phyloP scores from a whole-genome alignment of 371 early-diverging fungal genomes.

The Mucor velutinosus region DNA sequence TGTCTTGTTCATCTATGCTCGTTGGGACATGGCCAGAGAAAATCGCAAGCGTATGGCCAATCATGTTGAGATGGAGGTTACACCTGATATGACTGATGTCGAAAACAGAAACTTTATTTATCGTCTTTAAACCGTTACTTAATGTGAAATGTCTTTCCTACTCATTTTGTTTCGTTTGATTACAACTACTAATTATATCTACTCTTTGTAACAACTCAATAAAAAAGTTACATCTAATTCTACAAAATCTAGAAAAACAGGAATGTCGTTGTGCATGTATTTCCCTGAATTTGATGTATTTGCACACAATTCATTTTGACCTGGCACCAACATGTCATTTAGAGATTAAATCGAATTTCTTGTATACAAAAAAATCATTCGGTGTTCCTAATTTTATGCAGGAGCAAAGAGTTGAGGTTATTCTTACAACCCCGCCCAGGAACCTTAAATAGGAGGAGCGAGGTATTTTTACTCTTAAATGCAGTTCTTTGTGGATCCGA shows the following conservation, averaged over 20 bases:
- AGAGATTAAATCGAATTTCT: neutral
- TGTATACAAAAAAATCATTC: neutral
- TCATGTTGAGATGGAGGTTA: neutral
- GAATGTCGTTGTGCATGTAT: neutral
- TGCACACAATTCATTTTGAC: neutral
- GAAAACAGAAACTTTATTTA: conserved; percentile 28
- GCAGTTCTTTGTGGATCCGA: neutral
- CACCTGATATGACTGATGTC: conserved; percentile 25
- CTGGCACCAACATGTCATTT: neutral
- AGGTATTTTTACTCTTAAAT: neutral
- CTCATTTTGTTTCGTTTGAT: neutral
- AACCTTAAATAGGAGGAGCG: neutral
- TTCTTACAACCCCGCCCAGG: neutral
- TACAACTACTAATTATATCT: neutral
- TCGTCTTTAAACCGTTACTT: conserved; percentile 13
- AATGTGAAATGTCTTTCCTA: neutral
- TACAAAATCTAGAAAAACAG: neutral
- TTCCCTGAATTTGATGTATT: neutral
- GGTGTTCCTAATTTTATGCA: neutral
- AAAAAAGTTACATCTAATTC: neutral
- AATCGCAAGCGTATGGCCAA: conserved; percentile 22
- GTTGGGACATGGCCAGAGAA: conserved; percentile 17
- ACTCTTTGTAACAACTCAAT: neutral
- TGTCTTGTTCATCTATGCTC: conserved; percentile 20
- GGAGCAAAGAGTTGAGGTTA: neutral